Evolutionary conservation across 148 eudicot genomes (phyloP).

Genomic region (Chenopodium album): DNA sequence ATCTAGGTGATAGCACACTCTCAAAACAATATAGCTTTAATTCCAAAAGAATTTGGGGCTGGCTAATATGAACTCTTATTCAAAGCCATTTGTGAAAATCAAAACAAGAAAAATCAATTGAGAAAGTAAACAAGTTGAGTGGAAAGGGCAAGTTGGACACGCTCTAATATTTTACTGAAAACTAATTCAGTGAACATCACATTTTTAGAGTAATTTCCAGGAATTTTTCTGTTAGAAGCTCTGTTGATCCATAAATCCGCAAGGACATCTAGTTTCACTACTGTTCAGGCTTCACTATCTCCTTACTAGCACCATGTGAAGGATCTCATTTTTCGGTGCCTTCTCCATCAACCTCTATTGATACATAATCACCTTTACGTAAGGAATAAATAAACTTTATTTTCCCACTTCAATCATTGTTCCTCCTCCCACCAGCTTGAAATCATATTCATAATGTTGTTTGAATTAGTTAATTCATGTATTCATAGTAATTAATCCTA

Average conservation of each 20-base stretch:
- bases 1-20: background rate
- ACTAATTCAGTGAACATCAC: background rate
- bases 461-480: background rate
- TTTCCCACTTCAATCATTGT: conserved; percentile 32
- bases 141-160: no score
- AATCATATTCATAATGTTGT: conserved; percentile 10
- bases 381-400: conserved; percentile 21
- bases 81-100: no score
- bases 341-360: conserved; percentile 36
- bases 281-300: background rate
- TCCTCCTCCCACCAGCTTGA: conserved; percentile 19
- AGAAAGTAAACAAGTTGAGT: no score
- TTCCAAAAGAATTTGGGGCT: no score
- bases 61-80: no score
- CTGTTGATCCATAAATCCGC: no score
- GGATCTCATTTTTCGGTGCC: conserved; percentile 40
- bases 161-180: background rate
- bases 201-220: background rate
- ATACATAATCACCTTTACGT: conserved; percentile 20
- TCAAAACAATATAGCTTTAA: no score
- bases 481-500: background rate
- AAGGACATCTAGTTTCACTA: background rate
- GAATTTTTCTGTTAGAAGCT: no score
- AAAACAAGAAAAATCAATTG: no score
- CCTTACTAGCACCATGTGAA: conserved; percentile 28